Evolutionary conservation across 208 protist species (phyloP).

Genomic region (Tritrichomonas foetus): DNA sequence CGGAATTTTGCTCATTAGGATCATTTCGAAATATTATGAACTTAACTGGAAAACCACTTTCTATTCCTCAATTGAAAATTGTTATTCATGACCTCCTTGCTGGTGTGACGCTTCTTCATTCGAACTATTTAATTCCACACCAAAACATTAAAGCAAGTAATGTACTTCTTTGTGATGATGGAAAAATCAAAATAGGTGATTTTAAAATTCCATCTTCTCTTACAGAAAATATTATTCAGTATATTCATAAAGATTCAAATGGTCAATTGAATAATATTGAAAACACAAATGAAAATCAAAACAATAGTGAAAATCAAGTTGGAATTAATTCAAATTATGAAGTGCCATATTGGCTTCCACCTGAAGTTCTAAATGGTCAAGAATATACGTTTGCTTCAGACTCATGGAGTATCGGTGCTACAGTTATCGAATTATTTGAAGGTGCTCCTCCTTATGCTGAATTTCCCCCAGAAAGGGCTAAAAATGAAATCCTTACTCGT

Average conservation of each 20-base stretch:
- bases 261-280: too few relatives aligned
- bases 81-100: background rate
- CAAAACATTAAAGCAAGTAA: constrained; percentile 74
- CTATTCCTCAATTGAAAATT: background rate
- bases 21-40: too few relatives aligned
- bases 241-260: too few relatives aligned
- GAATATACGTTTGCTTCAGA: constrained; percentile 43
- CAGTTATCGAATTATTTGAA: constrained; percentile 49
- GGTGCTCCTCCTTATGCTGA: constrained; percentile 44
- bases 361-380: constrained; percentile 47
- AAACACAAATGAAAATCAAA: constrained; percentile 4
- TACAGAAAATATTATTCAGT: too few relatives aligned
- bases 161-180: constrained; percentile 38
- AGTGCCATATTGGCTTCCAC: constrained; percentile 51
- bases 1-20: too few relatives aligned
- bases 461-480: constrained; percentile 37
- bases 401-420: constrained; percentile 51
- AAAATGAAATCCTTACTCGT: background rate
- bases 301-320: too few relatives aligned
- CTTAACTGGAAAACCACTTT: too few relatives aligned
- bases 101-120: background rate
- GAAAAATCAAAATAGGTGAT: constrained; percentile 54
- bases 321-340: background rate
- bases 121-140: constrained; percentile 65
- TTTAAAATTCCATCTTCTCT: too few relatives aligned